Base-by-base conservation (phyloP, 2,329 filamentous ascomycete species). In the Bipolaris gigantea region DNA sequence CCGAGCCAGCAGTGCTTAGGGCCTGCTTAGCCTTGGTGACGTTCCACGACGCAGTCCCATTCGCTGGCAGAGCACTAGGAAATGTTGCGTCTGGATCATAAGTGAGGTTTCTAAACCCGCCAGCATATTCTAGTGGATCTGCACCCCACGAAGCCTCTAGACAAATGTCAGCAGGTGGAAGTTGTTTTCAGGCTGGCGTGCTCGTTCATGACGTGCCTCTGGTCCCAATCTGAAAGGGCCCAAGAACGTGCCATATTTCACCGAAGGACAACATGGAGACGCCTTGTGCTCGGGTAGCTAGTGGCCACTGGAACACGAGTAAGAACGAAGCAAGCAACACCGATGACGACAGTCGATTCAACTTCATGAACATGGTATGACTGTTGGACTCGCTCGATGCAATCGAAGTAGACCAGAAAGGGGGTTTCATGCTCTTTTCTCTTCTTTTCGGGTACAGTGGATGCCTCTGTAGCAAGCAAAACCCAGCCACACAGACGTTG, bases 211-310 rank as follows among this genome's bases (percentile, higher is more conserved):
- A 55, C 76, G 64, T 76, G 80, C 82, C 82, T 80, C 83, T 75
- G 50, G 82, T 85, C 55, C 83, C 83, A 51, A 81, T 79, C 58
- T 81, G 79, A 61, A 85, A 85, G 7, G 83, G 83, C 3, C 83
- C 83, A 19, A 85, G 73, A 19, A 83, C 62, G 48, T 83, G 69
- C 82, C 82, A 84, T 43, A 69, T 63, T 34, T 59, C 60, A 44
- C 65, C 73, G 59, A 77, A 73, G 27, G 64, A 59, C 46, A 75
- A 55, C 39, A 65, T 38, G 38, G 63, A 45, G 10, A 39, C 35
- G 61, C 30, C 10, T 6, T 43, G 40, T 5, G 40, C 40, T 30
- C 27, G n/a, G 4, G 25, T 33, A n/a, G 27, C 25, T 32, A 32
- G 16, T 5, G 40, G 5, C 25, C 27, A 48, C 42, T 57, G 54